A percentile compares a stretch with the other conserved stretches of the same genome.
phyloP scores from a whole-genome alignment of 2,329 filamentous ascomycete genomes.

The Beauveria sp. region DNA sequence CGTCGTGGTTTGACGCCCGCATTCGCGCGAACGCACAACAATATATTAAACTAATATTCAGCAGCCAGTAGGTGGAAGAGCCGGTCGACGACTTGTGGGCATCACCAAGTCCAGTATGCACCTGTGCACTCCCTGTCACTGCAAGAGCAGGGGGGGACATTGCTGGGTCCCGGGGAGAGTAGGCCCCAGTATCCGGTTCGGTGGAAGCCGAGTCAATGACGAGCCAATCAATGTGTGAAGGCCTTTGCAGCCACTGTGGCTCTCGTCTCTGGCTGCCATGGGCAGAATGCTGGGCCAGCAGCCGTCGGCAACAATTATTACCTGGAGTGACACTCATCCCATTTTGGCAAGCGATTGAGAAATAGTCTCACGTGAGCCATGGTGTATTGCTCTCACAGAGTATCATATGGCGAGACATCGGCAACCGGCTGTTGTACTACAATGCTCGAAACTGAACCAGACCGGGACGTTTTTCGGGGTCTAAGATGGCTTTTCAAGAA shows the following conservation, averaged over 20 bases:
- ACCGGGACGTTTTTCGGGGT: neutral
- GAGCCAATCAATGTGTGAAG: neutral
- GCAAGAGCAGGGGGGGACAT: neutral
- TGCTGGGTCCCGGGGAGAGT: slow-evolving; percentile 7
- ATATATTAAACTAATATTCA: slow-evolving; percentile 1
- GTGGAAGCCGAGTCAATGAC: slow-evolving; percentile 6
- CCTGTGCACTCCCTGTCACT: neutral
- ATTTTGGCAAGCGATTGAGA: neutral
- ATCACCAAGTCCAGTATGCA: neutral
- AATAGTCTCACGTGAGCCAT: neutral
- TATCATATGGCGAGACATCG: neutral
- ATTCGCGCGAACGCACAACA: neutral
- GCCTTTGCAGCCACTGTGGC: neutral
- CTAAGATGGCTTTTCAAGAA: neutral
- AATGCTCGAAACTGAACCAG: slow-evolving; percentile 4
- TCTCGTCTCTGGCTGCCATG: neutral
- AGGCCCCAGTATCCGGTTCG: slow-evolving; percentile 6
- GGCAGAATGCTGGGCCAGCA: too few species aligned
- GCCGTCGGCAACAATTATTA: too few species aligned
- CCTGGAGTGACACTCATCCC: neutral
- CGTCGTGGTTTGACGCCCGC: neutral
- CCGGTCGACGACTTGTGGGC: neutral
- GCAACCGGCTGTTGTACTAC: neutral
- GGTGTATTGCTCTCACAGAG: neutral
- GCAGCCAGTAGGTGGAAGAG: neutral